Conservation (phyloP, 495 filamentous ascomycete species). For the Darksidea phi region DNA sequence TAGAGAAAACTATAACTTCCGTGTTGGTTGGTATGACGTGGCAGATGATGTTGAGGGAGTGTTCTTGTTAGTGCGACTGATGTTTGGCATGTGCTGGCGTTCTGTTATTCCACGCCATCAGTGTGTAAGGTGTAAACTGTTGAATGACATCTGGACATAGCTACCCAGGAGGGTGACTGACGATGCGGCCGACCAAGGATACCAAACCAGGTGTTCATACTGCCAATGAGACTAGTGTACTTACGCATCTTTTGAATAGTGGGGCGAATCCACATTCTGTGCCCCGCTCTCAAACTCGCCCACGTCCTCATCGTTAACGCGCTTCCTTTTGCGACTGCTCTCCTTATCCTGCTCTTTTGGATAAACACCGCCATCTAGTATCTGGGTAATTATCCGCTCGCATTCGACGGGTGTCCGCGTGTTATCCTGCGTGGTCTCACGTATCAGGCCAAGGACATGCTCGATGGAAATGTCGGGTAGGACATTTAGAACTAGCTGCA, state of each 20-base stretch:
- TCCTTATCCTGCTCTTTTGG: conserved; percentile 38
- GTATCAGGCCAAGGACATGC: conserved; percentile 37
- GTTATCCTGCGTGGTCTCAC: conserved; percentile 14
- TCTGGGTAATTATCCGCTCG: conserved; percentile 31
- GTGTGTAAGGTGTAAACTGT: no score
- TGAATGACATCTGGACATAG: no score
- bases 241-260: conserved; percentile 14
- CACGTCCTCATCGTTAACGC: conserved; percentile 25
- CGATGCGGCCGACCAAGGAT: no score
- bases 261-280: background rate
- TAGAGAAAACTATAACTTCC: no score
- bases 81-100: no score
- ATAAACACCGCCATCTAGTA: conserved; percentile 34
- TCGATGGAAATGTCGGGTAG: conserved; percentile 43
- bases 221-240: background rate
- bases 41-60: no score
- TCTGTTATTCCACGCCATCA: no score
- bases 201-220: no score
- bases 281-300: conserved; percentile 14
- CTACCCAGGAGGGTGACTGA: no score
- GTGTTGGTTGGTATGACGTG: no score
- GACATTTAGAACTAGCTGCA: conserved; percentile 41
- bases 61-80: no score
- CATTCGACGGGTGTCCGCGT: conserved; percentile 13
- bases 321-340: conserved; percentile 37